Evolutionary conservation across 495 filamentous ascomycete genomes (phyloP).

Genomic region (Aspergillus diversus): DNA sequence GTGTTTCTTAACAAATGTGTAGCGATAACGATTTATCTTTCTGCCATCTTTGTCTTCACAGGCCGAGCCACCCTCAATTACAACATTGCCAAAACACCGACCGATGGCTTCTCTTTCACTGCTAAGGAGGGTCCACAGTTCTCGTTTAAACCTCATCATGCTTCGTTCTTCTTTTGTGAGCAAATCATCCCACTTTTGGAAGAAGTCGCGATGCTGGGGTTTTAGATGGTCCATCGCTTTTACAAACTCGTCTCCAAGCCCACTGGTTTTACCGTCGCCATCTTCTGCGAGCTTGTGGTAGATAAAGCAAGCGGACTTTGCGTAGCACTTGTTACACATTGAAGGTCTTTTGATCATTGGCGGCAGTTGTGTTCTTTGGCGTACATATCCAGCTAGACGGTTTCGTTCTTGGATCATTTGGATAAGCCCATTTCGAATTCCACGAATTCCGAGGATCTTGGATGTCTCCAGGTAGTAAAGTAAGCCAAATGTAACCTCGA

Average conservation of each 20-base stretch:
- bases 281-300: slow-evolving; percentile 92
- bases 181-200: slow-evolving; percentile 90
- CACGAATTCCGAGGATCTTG: slow-evolving; percentile 80
- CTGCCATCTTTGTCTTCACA: slow-evolving; percentile 64
- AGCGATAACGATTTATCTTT: slow-evolving; percentile 89
- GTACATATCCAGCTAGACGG: slow-evolving; percentile 78
- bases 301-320: slow-evolving; percentile 83
- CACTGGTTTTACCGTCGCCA: slow-evolving; percentile 79
- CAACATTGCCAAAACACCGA: slow-evolving; percentile 72
- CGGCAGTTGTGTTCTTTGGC: slow-evolving; percentile 78
- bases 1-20: slow-evolving; percentile 75
- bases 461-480: slow-evolving; percentile 93
- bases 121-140: slow-evolving; percentile 95
- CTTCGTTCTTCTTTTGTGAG: slow-evolving; percentile 93
- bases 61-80: slow-evolving; percentile 77
- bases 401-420: slow-evolving; percentile 99
- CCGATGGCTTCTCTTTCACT: slow-evolving; percentile 85
- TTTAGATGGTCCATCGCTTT: slow-evolving; percentile 75
- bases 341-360: slow-evolving; percentile 80
- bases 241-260: slow-evolving; percentile 73
- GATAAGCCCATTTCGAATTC: slow-evolving; percentile 80
- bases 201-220: slow-evolving; percentile 75
- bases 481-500: slow-evolving; percentile 85
- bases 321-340: slow-evolving; percentile 83
- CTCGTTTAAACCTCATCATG: slow-evolving; percentile 77